A percentile compares a stretch with the other conserved stretches of the same genome.
Evolutionary conservation across 2,329 filamentous ascomycete genomes (phyloP).

Genomic region (Talaromyces sp.): DNA sequence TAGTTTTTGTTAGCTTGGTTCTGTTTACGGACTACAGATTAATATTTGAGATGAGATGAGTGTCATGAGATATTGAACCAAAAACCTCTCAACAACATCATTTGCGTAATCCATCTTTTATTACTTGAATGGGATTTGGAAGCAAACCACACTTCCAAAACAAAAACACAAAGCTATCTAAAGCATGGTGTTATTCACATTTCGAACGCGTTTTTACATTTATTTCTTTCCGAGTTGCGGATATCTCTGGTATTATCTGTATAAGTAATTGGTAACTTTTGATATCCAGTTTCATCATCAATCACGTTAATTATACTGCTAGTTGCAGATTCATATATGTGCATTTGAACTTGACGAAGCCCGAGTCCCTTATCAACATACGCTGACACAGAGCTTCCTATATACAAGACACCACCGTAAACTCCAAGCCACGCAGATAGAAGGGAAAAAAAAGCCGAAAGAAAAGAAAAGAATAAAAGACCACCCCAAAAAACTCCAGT

Average conservation of each 20-base stretch:
- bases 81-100: not conserved
- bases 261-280: slow-evolving; percentile 3
- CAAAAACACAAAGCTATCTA: not conserved
- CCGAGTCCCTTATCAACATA: slow-evolving; percentile 6
- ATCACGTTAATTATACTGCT: not conserved
- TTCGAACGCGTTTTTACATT: not conserved
- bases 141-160: no score
- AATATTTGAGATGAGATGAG: no score
- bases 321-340: slow-evolving; percentile 2
- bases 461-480: no score
- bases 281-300: slow-evolving; percentile 3
- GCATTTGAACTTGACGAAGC: slow-evolving; percentile 4
- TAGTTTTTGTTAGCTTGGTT: no score
- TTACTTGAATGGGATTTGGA: not conserved
- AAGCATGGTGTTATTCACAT: slow-evolving; percentile 9
- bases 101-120: not conserved
- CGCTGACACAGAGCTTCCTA: not conserved
- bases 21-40: no score
- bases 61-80: no score
- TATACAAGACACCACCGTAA: slow-evolving; percentile 1
- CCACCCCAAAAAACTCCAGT: not conserved
- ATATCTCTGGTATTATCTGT: not conserved
- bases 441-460: not conserved
- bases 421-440: not conserved
- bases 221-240: not conserved